Percentiles rank a stretch among this genome's conserved stretches.
These are phyloP conservation scores for Mortierella sp. DNA, from an alignment of 371 early-diverging fungal genomes.

Conservation along the genomic window DNA sequence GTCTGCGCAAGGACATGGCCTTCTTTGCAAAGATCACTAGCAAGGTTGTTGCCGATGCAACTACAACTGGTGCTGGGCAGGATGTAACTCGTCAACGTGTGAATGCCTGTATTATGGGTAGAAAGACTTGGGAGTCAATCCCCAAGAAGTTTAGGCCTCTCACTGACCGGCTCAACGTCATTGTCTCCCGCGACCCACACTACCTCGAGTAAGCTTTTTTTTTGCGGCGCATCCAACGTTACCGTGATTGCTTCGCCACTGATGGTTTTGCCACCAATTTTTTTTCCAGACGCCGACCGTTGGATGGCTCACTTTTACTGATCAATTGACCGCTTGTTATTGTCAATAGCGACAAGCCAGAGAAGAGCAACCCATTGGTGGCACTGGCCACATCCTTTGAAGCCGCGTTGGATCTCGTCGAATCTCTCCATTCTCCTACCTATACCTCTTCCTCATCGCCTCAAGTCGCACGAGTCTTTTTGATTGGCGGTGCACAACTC, in stretches of 20 bases:
- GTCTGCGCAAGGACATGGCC: constrained; percentile 85
- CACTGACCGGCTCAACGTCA: constrained; percentile 80
- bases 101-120: constrained; percentile 93
- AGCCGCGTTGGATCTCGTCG: constrained; percentile 62
- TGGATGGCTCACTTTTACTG: neutral
- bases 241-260: too few relatives aligned
- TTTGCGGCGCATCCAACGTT: too few relatives aligned
- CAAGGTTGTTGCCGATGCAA: constrained; percentile 31
- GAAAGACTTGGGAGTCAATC: constrained; percentile 91
- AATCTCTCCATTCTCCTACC: constrained; percentile 8
- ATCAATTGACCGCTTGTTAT: neutral
- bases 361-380: constrained; percentile 41
- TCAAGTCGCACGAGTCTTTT: constrained; percentile 60
- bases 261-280: constrained; percentile 7
- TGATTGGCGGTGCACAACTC: constrained; percentile 78
- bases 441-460: neutral
- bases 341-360: constrained; percentile 33
- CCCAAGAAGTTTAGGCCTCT: constrained; percentile 85
- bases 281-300: constrained; percentile 8
- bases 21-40: constrained; percentile 85
- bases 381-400: constrained; percentile 64
- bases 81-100: constrained; percentile 16
- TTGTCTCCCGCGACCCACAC: constrained; percentile 76
- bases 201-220: constrained; percentile 63
- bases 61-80: neutral